A percentile compares a stretch with the other conserved stretches of the same genome.
Conservation (phyloP, 495 filamentous ascomycete genomes). For the Hypoxylon lienhwacheense region DNA sequence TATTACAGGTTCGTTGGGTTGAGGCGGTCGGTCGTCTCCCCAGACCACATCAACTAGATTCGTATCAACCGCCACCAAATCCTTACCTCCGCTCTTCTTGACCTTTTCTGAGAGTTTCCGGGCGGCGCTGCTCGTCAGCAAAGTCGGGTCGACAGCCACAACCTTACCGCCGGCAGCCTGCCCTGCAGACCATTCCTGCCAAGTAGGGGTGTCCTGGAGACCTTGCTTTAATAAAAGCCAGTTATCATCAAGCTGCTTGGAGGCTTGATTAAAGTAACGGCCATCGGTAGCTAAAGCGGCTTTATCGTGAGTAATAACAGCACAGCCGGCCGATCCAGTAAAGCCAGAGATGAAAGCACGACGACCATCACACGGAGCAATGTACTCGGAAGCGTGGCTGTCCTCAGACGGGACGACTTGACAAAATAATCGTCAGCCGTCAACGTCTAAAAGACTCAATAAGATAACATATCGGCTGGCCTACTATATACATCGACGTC, state of each 20-base stretch:
- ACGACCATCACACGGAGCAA: conserved; percentile 88
- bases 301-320: conserved; percentile 81
- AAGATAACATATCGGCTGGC: conserved; percentile 35
- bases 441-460: conserved; percentile 1
- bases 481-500: conserved; percentile 94
- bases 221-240: conserved; percentile 94
- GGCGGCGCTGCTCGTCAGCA: conserved; percentile 83
- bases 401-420: conserved; percentile 96
- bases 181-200: conserved; percentile 95
- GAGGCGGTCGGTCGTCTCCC: conserved; percentile 70
- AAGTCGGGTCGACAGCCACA: conserved; percentile 88
- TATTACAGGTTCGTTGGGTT: conserved; percentile 74
- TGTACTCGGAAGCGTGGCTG: conserved; percentile 97
- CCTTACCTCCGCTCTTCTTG: conserved; percentile 80
- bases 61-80: conserved; percentile 68
- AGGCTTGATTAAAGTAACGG: conserved; percentile 97
- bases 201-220: conserved; percentile 88
- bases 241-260: conserved; percentile 87
- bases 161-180: conserved; percentile 81
- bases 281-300: conserved; percentile 94
- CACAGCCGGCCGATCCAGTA: conserved; percentile 91
- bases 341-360: conserved; percentile 94
- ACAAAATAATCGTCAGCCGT: conserved; percentile 20
- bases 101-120: conserved; percentile 86
- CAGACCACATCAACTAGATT: conserved; percentile 91